phyloP scores from a whole-genome alignment of 2,329 filamentous ascomycete genomes.

The Ceratocystis papillata region DNA sequence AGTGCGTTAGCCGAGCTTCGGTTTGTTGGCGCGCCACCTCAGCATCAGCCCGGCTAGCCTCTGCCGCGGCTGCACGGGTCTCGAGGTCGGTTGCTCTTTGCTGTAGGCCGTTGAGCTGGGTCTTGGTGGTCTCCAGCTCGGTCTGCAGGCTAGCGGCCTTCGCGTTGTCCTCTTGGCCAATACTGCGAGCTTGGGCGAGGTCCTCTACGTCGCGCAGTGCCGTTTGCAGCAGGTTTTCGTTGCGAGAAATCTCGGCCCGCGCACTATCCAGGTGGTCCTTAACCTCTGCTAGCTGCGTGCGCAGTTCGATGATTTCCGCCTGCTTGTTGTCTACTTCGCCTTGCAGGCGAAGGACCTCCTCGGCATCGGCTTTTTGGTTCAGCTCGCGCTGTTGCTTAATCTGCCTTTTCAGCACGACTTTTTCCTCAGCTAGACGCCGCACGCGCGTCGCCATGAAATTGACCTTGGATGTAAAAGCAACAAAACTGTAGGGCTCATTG shows the following conservation, averaged over 20 bases:
- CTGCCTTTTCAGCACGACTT: conserved; percentile 76
- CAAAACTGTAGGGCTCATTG: conserved; percentile 57
- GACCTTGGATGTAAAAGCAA: conserved; percentile 67
- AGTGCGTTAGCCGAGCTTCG: conserved; percentile 20
- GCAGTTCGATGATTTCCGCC: conserved; percentile 24
- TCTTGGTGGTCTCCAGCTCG: conserved; percentile 36
- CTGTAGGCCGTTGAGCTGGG: conserved; percentile 35
- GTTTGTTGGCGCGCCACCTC: conserved; percentile 25
- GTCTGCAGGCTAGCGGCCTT: conserved; percentile 32
- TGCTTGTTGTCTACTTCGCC: conserved; percentile 24
- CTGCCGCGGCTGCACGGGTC: conserved; percentile 20
- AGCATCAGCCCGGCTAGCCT: conserved; percentile 20
- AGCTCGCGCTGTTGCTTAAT: conserved; percentile 92
- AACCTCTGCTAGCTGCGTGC: conserved; percentile 24
- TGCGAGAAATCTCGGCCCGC: conserved; percentile 26
- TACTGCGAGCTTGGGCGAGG: conserved; percentile 26
- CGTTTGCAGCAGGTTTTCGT: conserved; percentile 29
- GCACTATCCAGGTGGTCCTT: conserved; percentile 24
- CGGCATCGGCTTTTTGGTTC: conserved; percentile 72
- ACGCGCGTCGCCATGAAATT: conserved; percentile 67
- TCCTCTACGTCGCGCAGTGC: conserved; percentile 25
- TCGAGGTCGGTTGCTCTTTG: conserved; percentile 26
- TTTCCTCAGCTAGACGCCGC: conserved; percentile 74
- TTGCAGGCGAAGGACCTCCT: conserved; percentile 42
- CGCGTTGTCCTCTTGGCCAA: conserved; percentile 23